phyloP scores from a whole-genome alignment of 2,329 filamentous ascomycete genomes.

The Didymella sp. region DNA sequence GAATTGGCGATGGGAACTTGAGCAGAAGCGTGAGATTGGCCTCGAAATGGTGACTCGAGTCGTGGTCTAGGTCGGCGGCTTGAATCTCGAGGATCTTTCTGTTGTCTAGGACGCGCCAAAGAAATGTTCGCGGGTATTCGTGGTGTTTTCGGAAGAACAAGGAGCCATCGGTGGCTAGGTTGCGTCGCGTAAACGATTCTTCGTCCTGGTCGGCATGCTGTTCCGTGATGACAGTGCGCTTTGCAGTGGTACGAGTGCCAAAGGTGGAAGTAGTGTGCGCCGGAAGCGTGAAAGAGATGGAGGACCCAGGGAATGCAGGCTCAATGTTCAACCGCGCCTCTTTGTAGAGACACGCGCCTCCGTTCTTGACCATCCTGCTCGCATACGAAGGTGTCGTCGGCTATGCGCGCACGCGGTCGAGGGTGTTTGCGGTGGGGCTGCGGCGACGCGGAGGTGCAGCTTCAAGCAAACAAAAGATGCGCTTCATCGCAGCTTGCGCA shows the following conservation, averaged over 20 bases:
- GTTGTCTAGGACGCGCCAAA: conserved; percentile 88
- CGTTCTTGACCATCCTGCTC: conserved; percentile 70
- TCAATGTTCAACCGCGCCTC: conserved; percentile 87
- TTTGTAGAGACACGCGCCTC: conserved; percentile 76
- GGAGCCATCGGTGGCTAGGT: conserved; percentile 76
- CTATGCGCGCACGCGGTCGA: conserved; percentile 11
- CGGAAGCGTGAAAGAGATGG: conserved; percentile 67
- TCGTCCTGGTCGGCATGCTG: conserved; percentile 66
- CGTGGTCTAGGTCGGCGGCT: conserved; percentile 78
- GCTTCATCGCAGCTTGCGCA: conserved; percentile 27
- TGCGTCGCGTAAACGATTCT: conserved; percentile 72
- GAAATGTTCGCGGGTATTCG: conserved; percentile 79
- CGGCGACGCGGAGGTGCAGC: conserved; percentile 32
- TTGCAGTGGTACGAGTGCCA: conserved; percentile 38
- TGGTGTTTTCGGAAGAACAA: conserved; percentile 83
- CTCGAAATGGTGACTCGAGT: conserved; percentile 68
- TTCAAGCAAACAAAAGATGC: conserved; percentile 42
- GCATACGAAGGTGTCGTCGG: conserved; percentile 57
- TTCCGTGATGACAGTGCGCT: conserved; percentile 49
- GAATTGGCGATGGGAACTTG: conserved; percentile 75
- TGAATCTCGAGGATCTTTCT: conserved; percentile 82
- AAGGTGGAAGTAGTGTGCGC: conserved; percentile 44
- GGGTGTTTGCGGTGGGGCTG: conserved; percentile 26
- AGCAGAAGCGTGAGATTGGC: conserved; percentile 79
- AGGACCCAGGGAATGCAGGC: conserved; percentile 70